Percentiles rank a stretch among this genome's conserved stretches.
These are phyloP conservation scores for Daphne laureola DNA, from an alignment of 441 rosid species.

Conservation along the genomic window DNA sequence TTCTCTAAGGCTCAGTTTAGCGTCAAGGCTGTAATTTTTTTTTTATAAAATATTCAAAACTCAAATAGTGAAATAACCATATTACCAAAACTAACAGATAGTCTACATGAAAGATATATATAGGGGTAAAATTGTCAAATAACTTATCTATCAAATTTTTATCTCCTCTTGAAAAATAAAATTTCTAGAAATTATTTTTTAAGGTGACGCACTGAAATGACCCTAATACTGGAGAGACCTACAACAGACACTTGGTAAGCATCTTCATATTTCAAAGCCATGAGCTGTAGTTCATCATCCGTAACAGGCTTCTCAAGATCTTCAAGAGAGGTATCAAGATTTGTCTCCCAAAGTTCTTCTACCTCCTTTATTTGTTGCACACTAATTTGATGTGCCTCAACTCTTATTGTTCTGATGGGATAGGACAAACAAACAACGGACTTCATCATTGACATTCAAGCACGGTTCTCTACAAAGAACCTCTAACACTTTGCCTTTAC, in stretches of 20 bases:
- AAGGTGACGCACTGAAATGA: too few species aligned
- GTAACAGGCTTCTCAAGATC: constrained; percentile 99
- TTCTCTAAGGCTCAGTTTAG: too few species aligned
- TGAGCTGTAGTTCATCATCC: constrained; percentile 98
- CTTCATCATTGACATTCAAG: constrained; percentile 56
- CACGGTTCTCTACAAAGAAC: constrained; percentile 99
- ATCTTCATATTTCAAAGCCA: constrained; percentile 91
- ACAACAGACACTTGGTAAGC: constrained; percentile 87
- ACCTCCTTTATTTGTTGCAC: constrained; percentile 98
- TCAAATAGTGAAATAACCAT: too few species aligned
- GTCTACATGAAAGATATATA: too few species aligned
- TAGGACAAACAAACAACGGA: constrained; percentile 33
- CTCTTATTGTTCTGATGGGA: constrained; percentile 99
- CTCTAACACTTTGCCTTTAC: constrained; percentile 98
- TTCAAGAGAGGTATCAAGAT: constrained; percentile 96
- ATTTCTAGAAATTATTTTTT: too few species aligned
- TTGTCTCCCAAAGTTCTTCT: constrained; percentile 98
- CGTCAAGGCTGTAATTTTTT: too few species aligned
- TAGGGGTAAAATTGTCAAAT: too few species aligned
- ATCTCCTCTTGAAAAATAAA: too few species aligned
- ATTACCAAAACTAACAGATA: too few species aligned
- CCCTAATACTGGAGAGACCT: too few species aligned
- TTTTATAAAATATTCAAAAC: too few species aligned
- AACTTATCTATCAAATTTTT: too few species aligned
- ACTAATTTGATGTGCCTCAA: constrained; percentile 98